Evolutionary conservation across 805 yeast species (phyloP), one percentile per base, ranked within the genome.

Genomic region (Starmerella bacillaris): DNA sequence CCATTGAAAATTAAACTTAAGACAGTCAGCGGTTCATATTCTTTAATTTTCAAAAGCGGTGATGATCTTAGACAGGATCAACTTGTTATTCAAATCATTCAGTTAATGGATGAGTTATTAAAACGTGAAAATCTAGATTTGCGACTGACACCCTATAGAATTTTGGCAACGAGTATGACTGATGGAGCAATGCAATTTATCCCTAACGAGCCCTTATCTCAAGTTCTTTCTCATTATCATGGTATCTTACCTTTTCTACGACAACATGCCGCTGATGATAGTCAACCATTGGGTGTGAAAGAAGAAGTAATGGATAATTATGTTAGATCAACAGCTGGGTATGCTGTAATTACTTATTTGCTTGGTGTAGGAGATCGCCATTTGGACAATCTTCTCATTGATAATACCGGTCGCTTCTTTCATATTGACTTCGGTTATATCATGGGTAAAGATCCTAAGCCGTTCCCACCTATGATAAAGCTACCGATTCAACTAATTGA

Each of bases 371-470:
- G 99, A 12, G 99, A 89, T 57, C 68, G 99, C 38, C 99, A 89
- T 60, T 61, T 89, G 43, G 99, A 89, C 51, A 89, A 89, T 50
- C 58, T 89, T 43, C 62, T 89, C 30, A 65, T 80, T 26, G 78
- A 74, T 34, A 82, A 73, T 42, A 77, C 86, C 66, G 75, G 92
- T 2, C 79, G 73, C 47, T 89, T 89, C 53, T 86, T 92, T 70
- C 99, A 89, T 57, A 95, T 94, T 1, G 99, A 89, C 57, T 89
- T 80, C 55, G 99, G 99, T 1, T 89, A 89, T 50, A 86, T 89
- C 33, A 60, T 89, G 36, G 99, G 99, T 0, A 74, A 84, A 35
- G 99, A 89, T 54, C 99, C 99, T 2, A 89, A 89, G 54, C 96
- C 96, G 11, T 89, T 89, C 58, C 96, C 99, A 11, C 99, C 99